Base-by-base conservation (phyloP, 192 early-diverging fungal species). In the Lunasporangiospora selenospora region DNA sequence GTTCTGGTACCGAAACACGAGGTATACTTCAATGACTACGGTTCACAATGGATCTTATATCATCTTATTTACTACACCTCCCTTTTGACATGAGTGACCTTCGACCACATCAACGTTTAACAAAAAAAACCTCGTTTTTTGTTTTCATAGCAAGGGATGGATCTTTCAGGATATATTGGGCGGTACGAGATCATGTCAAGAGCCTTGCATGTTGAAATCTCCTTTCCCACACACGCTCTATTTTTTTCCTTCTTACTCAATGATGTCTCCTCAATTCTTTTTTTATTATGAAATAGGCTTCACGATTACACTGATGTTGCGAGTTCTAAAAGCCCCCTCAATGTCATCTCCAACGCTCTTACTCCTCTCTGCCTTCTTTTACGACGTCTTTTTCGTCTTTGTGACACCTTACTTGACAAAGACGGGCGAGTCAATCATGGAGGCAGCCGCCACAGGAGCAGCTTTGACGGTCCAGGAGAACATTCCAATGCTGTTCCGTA, bases 351-450 rank as follows among this genome's bases (percentile, higher is more conserved):
- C 76, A 30, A 73, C 62, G 8, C 40, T 78, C 1, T 57, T 78
- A 0, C 76, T 78, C 30, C 29, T 75, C 8, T 48, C 63, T 0
- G 76, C 76, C 0, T 78, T 78, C 53, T 37, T 75, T 12, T 78
- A 78, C 36, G 76, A 75, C 32, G 63, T 78, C 47, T 78, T 78
- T 46, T 78, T 69, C 27, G 76, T 78, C 19, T 78, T 78, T 57
- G 63, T 78, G 19, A 73, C 76, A 24, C 70, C 76, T 1, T 60
- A 73, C 58, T 51, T 78, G 9, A 78, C 76, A 18, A 53, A 49
- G 45, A 59, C 60, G 18, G 69, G 76, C 32, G 62, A 78, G 32
- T 78, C 76, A 8, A 65, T 78, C 24, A 78, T 78, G 76, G 76
- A 75, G 23, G 67, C 76, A 34, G 76, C 76, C 8, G 76, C 76